Evolutionary conservation across 192 early-diverging fungal genomes (phyloP), one percentile per base, ranked within the genome.

Genomic region (Phycomyces blakesleeanus): DNA sequence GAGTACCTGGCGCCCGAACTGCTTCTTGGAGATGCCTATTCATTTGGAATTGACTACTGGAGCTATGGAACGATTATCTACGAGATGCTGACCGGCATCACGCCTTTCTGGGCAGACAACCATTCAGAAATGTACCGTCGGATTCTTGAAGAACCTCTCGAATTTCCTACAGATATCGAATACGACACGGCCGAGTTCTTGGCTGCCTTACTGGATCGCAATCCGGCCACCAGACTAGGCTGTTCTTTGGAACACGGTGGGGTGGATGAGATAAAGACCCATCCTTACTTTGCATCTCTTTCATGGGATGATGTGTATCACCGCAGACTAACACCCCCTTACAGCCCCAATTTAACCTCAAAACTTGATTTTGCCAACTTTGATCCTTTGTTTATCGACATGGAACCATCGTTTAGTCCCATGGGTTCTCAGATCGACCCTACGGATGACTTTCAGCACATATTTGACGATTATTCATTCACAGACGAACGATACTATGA

Each of bases 21-120:
- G 15, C 65, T 89, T 6, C 67, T 77, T 57, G 80, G 77, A 0
- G 77, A 63, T 7, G 66, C 78, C 11, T 90, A 91, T 59, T 86
- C 83, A 29, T 81, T 80, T 49, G 85, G 83, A 27, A 89, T 94
- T 1, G 95, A 98, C 76, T 89, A 88, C 74, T 98, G 96, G 96
- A 85, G 84, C 56, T 78, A 95, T 58, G 95, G 94, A 15, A 82
- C 93, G 10, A 78, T 98, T 63, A 64, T 96, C 10, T 98, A 85
- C 60, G 91, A 94, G 63, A 95, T 98, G 93, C 67, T 96, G 26
- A 85, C 86, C 0, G 93, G 95, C 7, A 74, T 73, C 25, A 82
- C 81, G 2, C 83, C 83, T 1, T 85, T 80, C 44, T 81, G 81
- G 74, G 79, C 76, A 5, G 79, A 83, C 16, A 81, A 79, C 37